These are phyloP conservation scores for Aspergillus costaricaensis DNA, from an alignment of 2,329 filamentous ascomycete species.

Conservation along the genomic window DNA sequence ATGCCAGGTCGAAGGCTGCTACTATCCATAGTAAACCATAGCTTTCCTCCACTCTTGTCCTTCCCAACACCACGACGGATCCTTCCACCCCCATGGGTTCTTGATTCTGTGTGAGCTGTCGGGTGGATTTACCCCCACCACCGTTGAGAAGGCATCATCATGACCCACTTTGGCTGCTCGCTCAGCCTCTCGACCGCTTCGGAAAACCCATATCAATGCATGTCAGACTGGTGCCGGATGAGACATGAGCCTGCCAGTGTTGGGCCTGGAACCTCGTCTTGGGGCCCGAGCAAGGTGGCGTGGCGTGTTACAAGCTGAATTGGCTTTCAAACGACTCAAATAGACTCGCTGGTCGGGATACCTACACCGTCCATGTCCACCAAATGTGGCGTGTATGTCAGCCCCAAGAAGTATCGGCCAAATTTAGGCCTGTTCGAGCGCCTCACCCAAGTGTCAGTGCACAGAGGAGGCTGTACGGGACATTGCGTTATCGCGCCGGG, in stretches of 20 bases:
- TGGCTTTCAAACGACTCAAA: not conserved
- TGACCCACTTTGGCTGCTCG: conserved; percentile 1
- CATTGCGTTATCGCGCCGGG: conserved; percentile 4
- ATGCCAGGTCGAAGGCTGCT: not conserved
- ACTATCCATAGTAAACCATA: too few species aligned
- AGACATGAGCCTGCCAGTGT: conserved; percentile 2
- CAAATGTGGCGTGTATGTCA: not conserved
- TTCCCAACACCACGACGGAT: not conserved
- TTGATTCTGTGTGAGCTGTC: conserved; percentile 2
- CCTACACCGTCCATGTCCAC: not conserved
- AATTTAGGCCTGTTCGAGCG: conserved; percentile 2
- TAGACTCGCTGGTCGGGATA: not conserved
- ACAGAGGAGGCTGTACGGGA: not conserved
- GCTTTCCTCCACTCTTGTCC: not conserved
- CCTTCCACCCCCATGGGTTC: not conserved
- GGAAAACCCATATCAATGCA: not conserved
- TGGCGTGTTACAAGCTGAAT: not conserved
- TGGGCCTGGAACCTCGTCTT: conserved; percentile 5
- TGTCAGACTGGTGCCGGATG: conserved; percentile 2
- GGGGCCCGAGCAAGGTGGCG: conserved; percentile 10
- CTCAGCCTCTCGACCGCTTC: not conserved
- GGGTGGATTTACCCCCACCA: not conserved
- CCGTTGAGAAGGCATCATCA: not conserved
- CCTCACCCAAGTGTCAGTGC: not conserved
- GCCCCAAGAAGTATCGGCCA: not conserved